Conservation (phyloP, 1,284 basidiomycete species). For the Ganoderma resinaceum region DNA sequence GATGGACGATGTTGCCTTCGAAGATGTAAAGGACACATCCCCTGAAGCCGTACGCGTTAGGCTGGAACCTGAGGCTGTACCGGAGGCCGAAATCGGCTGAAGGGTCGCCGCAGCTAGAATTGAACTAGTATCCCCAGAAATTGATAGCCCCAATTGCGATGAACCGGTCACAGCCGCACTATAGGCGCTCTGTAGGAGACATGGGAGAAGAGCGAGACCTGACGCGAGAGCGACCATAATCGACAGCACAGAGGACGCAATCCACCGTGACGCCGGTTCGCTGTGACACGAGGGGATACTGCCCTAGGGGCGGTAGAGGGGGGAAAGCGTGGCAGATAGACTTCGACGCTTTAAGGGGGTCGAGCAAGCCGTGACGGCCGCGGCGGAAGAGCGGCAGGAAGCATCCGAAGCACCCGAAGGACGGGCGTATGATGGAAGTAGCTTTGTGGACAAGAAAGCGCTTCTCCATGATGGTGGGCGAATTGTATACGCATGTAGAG, state of each 20-base stretch:
- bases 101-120: not conserved
- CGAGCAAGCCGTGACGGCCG: not conserved
- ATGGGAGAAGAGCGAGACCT: slow-evolving; percentile 6
- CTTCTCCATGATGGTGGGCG: not conserved
- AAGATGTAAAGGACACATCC: not conserved
- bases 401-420: not conserved
- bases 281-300: not conserved
- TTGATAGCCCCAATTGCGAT: not conserved
- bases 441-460: not conserved
- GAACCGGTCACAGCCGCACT: not conserved
- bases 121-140: not conserved
- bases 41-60: not conserved
- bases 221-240: not conserved
- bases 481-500: not conserved
- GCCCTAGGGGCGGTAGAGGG: not conserved
- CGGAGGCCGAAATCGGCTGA: not conserved
- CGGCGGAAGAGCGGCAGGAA: not conserved
- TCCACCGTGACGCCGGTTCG: not conserved
- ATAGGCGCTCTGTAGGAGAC: not conserved
- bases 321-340: not conserved
- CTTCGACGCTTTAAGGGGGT: not conserved
- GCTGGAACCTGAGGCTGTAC: not conserved
- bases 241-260: not conserved
- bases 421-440: not conserved
- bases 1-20: not conserved